Conservation (phyloP, 2,329 filamentous ascomycete species). For the Calonectria pteridis region DNA sequence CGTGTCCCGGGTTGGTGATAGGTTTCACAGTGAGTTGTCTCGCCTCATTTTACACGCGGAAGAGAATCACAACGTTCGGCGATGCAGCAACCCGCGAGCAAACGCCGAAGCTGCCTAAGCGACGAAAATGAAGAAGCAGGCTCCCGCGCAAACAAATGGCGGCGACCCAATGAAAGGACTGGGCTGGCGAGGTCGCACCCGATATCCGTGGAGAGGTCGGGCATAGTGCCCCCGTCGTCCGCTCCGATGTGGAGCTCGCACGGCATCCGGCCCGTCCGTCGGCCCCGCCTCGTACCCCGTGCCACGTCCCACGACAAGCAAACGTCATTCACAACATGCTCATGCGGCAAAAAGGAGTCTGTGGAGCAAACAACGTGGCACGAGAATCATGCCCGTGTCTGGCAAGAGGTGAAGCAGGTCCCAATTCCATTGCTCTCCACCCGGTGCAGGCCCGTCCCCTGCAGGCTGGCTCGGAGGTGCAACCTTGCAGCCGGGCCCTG, state of each 20-base stretch:
- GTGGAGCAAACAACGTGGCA: not conserved
- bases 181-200: not conserved
- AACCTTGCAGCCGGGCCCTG: slow-evolving; percentile 12
- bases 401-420: not conserved
- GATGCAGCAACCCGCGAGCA: not conserved
- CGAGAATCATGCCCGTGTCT: not conserved
- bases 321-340: not conserved
- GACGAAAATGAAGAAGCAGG: not conserved
- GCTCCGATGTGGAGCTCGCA: not conserved
- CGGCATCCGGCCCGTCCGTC: not conserved
- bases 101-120: not conserved
- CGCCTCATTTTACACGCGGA: not conserved
- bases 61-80: not conserved
- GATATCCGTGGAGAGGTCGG: not conserved
- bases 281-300: not conserved
- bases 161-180: not conserved
- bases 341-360: not conserved
- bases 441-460: not conserved
- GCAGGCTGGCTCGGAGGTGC: not conserved
- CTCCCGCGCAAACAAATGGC: not conserved
- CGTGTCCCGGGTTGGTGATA: not conserved
- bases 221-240: not conserved
- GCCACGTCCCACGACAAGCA: not conserved
- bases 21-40: not conserved
- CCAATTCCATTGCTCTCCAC: slow-evolving; percentile 7